phyloP scores from a whole-genome alignment of 495 filamentous ascomycete genomes.

The Parmelia sp. region DNA sequence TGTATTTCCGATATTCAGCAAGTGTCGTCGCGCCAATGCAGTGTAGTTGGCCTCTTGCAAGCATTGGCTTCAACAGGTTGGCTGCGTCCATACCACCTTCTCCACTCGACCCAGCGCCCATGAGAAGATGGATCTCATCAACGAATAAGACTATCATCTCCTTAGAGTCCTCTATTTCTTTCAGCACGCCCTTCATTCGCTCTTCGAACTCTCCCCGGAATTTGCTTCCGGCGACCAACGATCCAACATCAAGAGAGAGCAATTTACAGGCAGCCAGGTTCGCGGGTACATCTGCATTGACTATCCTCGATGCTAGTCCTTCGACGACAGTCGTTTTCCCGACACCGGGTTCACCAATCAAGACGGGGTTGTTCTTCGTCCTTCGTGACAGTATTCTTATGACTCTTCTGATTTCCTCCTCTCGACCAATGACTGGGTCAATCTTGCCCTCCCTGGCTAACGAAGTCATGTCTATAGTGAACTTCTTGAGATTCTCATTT shows the following conservation, averaged over 20 bases:
- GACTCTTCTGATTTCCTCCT: conserved; percentile 93
- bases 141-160: conserved; percentile 97
- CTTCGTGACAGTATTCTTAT: conserved; percentile 87
- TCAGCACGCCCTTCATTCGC: conserved; percentile 96
- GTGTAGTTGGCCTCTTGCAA: conserved; percentile 91
- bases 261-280: conserved; percentile 92
- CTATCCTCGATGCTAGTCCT: conserved; percentile 89
- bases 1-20: conserved; percentile 95
- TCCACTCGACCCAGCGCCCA: conserved; percentile 89
- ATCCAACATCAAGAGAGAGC: conserved; percentile 89
- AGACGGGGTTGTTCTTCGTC: conserved; percentile 97
- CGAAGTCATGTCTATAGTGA: conserved; percentile 94
- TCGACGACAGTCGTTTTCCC: conserved; percentile 98
- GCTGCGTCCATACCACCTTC: conserved; percentile 99
- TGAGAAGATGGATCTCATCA: conserved; percentile 96
- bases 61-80: conserved; percentile 94
- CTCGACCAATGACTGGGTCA: conserved; percentile 93
- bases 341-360: conserved; percentile 94
- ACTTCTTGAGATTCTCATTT: conserved; percentile 91
- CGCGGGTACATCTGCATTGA: conserved; percentile 91
- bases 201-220: conserved; percentile 98
- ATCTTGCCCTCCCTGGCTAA: conserved; percentile 95
- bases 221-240: conserved; percentile 93
- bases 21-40: conserved; percentile 96
- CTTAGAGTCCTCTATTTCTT: conserved; percentile 93